Evolutionary conservation across 768 basidiomycete genomes (phyloP).

Genomic region (Tulasnella calospora): DNA sequence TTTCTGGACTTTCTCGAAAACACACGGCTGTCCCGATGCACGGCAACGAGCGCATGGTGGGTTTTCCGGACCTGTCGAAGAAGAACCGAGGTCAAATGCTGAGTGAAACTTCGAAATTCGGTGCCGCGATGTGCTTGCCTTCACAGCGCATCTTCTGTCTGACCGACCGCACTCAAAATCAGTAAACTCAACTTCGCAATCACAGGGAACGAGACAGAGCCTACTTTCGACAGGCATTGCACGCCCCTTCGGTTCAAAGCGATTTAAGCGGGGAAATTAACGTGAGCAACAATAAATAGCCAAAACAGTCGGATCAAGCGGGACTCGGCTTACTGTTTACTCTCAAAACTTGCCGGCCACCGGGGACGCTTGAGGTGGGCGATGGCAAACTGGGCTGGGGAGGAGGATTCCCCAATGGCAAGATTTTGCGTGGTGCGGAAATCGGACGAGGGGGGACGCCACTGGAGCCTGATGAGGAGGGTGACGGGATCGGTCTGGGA

Average conservation of each 20-base stretch:
- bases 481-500: not conserved
- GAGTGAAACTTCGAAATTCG: constrained; percentile 3
- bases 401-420: constrained; percentile 23
- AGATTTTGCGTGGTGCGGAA: constrained; percentile 9
- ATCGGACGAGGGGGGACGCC: not conserved
- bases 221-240: constrained; percentile 26
- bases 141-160: constrained; percentile 28
- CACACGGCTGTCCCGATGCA: constrained; percentile 25
- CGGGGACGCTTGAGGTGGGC: not conserved
- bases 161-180: not conserved
- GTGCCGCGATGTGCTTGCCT: constrained; percentile 4
- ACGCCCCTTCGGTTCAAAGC: constrained; percentile 12
- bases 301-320: not conserved
- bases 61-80: constrained; percentile 27
- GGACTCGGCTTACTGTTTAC: constrained; percentile 20
- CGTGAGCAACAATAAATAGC: not conserved
- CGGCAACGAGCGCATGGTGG: constrained; percentile 30
- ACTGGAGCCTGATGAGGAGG: not conserved
- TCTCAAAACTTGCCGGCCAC: constrained; percentile 21
- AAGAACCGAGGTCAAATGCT: not conserved
- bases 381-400: constrained; percentile 8
- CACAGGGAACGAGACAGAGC: constrained; percentile 1
- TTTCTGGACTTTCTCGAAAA: constrained; percentile 29
- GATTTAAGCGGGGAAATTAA: not conserved
- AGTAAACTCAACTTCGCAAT: not conserved